A percentile compares a stretch with the other conserved stretches of the same genome.
Conservation (phyloP, 495 filamentous ascomycete genomes). For the Tuber brumale region DNA sequence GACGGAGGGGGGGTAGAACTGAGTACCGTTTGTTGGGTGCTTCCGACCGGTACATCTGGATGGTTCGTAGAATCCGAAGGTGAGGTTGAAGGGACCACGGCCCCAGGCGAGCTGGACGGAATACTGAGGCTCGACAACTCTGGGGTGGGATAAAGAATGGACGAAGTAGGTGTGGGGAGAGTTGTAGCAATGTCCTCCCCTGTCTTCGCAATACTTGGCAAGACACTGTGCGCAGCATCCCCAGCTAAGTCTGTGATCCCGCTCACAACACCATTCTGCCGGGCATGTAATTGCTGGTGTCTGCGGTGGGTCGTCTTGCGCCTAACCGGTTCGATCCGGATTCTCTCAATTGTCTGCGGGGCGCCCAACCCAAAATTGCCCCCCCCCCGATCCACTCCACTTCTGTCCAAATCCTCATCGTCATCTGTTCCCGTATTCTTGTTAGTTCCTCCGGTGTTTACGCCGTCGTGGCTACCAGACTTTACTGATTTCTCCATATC, state of each 20-base stretch:
- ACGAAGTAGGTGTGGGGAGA: slow-evolving; percentile 4
- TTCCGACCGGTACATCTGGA: slow-evolving; percentile 28
- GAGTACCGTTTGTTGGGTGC: slow-evolving; percentile 31
- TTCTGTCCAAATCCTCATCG: slow-evolving; percentile 34
- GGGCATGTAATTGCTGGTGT: slow-evolving; percentile 30
- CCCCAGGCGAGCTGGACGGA: slow-evolving; percentile 2
- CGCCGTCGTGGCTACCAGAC: slow-evolving; percentile 25
- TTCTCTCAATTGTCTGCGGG: slow-evolving; percentile 18
- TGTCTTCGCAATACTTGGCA: slow-evolving; percentile 6
- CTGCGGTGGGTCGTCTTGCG: slow-evolving; percentile 22
- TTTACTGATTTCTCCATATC: slow-evolving; percentile 30
- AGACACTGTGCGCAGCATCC: slow-evolving; percentile 8
- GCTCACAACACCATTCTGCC: slow-evolving; percentile 15
- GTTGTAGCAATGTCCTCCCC: slow-evolving; percentile 13
- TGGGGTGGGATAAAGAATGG: not conserved
- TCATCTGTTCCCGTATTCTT: slow-evolving; percentile 33
- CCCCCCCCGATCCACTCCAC: slow-evolving; percentile 23
- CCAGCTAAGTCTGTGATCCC: slow-evolving; percentile 15
- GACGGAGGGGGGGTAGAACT: slow-evolving; percentile 38
- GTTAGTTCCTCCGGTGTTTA: slow-evolving; percentile 17
- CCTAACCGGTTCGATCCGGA: slow-evolving; percentile 23
- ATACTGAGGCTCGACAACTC: slow-evolving; percentile 8
- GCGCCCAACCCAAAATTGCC: slow-evolving; percentile 15
- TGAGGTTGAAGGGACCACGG: slow-evolving; percentile 20
- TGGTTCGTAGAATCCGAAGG: slow-evolving; percentile 17